These are phyloP conservation scores for Lachancea waltii DNA, from an alignment of 805 yeast genomes.

Conservation along the genomic window DNA sequence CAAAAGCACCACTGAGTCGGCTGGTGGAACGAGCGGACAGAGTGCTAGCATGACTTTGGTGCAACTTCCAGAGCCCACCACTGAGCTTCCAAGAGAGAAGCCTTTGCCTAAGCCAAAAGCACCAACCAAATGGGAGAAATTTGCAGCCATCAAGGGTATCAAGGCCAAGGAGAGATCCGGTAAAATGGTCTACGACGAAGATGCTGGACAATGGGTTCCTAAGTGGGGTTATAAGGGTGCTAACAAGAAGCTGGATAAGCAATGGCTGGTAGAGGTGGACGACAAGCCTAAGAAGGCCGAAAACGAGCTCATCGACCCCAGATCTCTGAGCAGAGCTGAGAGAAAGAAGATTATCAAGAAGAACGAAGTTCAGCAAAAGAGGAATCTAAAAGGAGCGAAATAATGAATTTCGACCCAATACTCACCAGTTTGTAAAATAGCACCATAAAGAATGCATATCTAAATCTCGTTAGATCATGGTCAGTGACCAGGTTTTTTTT, in stretches of 20 bases:
- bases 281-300: conserved; percentile 55
- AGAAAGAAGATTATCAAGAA: conserved; percentile 80
- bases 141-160: conserved; percentile 94
- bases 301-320: conserved; percentile 77
- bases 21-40: conserved; percentile 51
- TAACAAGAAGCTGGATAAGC: conserved; percentile 79
- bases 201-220: conserved; percentile 88
- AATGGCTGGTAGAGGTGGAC: conserved; percentile 94
- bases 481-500: no score
- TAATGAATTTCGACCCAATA: no score
- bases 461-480: no score
- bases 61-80: conserved; percentile 74
- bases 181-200: conserved; percentile 85
- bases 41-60: conserved; percentile 73
- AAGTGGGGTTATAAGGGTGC: conserved; percentile 97
- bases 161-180: conserved; percentile 84
- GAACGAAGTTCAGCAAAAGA: conserved; percentile 78
- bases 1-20: conserved; percentile 74
- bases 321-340: conserved; percentile 72
- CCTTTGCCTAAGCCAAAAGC: conserved; percentile 89
- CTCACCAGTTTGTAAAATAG: background rate
- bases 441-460: no score
- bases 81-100: conserved; percentile 89
- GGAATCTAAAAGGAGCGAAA: conserved; percentile 43
- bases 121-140: conserved; percentile 92